phyloP scores from a whole-genome alignment of 345 rosid genomes.

The Trapa incisa region DNA sequence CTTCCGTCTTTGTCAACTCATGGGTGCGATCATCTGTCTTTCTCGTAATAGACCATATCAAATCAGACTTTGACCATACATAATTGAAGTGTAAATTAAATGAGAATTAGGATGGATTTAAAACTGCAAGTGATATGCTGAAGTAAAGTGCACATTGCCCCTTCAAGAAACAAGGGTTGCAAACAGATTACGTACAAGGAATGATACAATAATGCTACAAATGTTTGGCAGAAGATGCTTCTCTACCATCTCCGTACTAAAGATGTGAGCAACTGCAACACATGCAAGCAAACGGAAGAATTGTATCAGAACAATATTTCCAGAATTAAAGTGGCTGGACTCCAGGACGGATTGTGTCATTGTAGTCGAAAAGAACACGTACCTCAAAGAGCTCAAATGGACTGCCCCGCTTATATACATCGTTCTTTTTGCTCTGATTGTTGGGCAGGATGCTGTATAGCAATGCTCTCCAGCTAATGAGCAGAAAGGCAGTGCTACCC shows the following conservation, averaged over 20 bases:
- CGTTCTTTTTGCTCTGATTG: constrained; percentile 48
- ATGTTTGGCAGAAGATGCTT: background rate
- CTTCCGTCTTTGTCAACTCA: too few species aligned
- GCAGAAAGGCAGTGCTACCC: constrained; percentile 19
- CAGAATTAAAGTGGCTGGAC: background rate
- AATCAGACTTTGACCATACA: too few species aligned
- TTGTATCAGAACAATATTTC: background rate
- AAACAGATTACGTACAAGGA: background rate
- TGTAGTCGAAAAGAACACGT: background rate
- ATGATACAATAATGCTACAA: background rate
- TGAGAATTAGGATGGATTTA: too few species aligned
- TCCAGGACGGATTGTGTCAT: background rate
- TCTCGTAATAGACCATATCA: too few species aligned
- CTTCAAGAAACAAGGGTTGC: background rate
- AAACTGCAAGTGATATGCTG: too few species aligned
- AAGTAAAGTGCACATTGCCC: too few species aligned
- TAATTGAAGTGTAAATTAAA: too few species aligned
- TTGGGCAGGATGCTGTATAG: constrained; percentile 30
- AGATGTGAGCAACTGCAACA: constrained; percentile 72
- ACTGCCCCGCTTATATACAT: constrained; percentile 55
- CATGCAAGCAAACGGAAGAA: background rate
- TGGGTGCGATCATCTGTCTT: too few species aligned
- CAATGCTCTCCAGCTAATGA: constrained; percentile 16
- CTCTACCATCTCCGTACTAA: constrained; percentile 66
- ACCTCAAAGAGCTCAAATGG: constrained; percentile 94